Conservation (phyloP, 352 stramenopile species). For the Globisporangium uncinulatum region DNA sequence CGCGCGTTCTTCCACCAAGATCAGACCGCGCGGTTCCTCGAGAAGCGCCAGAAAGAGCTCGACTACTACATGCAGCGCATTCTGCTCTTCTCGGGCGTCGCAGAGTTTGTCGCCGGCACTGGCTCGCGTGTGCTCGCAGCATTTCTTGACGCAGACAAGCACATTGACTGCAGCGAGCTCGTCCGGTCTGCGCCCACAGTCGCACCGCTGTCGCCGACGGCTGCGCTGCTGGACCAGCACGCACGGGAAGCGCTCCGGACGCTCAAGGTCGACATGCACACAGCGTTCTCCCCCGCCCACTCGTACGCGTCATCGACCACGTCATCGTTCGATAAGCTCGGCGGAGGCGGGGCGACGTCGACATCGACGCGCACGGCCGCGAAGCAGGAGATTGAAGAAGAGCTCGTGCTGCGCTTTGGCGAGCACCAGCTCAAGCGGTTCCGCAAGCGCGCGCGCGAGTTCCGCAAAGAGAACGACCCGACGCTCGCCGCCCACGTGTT, state of each 20-base stretch:
- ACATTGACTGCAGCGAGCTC: constrained; percentile 30
- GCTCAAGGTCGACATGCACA: constrained; percentile 32
- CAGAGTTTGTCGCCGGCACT: constrained; percentile 41
- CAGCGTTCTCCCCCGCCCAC: constrained; percentile 21
- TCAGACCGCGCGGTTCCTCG: constrained; percentile 57
- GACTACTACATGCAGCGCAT: constrained; percentile 84
- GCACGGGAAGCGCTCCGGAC: constrained; percentile 19
- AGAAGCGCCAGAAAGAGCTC: constrained; percentile 70
- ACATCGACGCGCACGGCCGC: constrained; percentile 27
- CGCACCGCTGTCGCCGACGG: constrained; percentile 11
- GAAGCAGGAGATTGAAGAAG: constrained; percentile 69
- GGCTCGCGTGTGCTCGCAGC: constrained; percentile 58
- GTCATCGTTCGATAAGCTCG: constrained; percentile 15
- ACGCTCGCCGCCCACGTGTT: constrained; percentile 37
- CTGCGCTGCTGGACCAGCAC: constrained; percentile 12
- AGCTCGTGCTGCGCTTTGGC: constrained; percentile 38
- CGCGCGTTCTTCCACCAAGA: constrained; percentile 75
- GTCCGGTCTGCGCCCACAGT: too few relatives aligned
- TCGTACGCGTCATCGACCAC: constrained; percentile 15
- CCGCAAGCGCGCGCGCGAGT: constrained; percentile 57
- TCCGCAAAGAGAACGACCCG: constrained; percentile 69
- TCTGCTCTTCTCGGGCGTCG: constrained; percentile 64
- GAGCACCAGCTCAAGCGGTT: constrained; percentile 57
- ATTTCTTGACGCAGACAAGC: constrained; percentile 46
- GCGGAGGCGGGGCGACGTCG: not conserved